Conservation (phyloP, 768 basidiomycete species). For the Lactifluus pinguis region DNA sequence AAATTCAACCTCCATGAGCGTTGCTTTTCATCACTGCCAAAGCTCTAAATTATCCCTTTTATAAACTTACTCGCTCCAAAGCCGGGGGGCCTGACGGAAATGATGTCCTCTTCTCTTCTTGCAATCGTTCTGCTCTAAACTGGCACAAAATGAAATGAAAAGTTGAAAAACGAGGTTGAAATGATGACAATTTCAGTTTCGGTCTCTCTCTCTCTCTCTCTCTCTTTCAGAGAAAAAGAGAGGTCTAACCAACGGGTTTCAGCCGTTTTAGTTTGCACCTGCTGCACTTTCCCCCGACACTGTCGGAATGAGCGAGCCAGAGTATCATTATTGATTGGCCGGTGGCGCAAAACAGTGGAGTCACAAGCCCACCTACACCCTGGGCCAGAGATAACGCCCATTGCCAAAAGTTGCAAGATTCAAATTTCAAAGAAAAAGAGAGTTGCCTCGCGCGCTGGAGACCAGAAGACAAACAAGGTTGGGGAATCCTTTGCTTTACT, state of each 20-base stretch:
- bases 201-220: not conserved
- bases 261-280: no score
- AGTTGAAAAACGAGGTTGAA: not conserved
- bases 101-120: not conserved
- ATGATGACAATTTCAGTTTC: not conserved
- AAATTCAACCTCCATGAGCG: not conserved
- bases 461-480: not conserved
- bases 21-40: not conserved
- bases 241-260: not conserved
- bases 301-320: not conserved
- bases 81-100: constrained; percentile 7
- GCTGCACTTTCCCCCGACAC: not conserved
- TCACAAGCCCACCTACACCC: no score
- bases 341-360: not conserved
- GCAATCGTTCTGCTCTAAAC: not conserved
- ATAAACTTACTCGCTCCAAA: not conserved
- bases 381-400: not conserved
- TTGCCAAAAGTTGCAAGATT: not conserved
- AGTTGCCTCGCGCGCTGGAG: no score
- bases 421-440: no score
- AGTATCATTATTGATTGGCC: not conserved
- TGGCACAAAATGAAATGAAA: not conserved
- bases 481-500: not conserved
- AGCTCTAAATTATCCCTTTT: not conserved
- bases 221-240: not conserved